These are phyloP conservation scores for Penicillium mononematosum DNA, from an alignment of 495 filamentous ascomycete species.

Conservation along the genomic window DNA sequence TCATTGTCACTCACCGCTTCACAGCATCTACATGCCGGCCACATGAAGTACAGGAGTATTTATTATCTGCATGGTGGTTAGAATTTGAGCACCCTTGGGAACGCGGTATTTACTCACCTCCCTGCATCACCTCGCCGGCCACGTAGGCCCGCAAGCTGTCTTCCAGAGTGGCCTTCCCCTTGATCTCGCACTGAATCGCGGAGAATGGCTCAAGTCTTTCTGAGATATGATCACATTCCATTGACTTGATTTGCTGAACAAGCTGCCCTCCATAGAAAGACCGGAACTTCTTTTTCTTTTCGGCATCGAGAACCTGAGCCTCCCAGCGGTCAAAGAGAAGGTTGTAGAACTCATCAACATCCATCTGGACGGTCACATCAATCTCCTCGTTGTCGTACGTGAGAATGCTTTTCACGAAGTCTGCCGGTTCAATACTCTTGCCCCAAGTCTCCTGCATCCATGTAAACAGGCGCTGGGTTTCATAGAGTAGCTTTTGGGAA, in stretches of 20 bases:
- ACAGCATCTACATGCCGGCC: slow-evolving; percentile 90
- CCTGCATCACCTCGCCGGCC: slow-evolving; percentile 95
- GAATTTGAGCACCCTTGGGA: neutral
- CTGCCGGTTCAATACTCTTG: slow-evolving; percentile 69
- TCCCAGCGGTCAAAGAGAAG: slow-evolving; percentile 90
- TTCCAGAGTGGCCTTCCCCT: slow-evolving; percentile 78
- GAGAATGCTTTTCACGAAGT: slow-evolving; percentile 70
- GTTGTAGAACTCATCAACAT: slow-evolving; percentile 97
- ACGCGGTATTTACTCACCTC: slow-evolving; percentile 52
- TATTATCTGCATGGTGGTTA: slow-evolving; percentile 66
- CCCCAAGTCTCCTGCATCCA: slow-evolving; percentile 79
- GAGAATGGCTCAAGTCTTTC: slow-evolving; percentile 88
- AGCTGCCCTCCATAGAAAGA: slow-evolving; percentile 89
- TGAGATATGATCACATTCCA: slow-evolving; percentile 91
- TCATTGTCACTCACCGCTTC: slow-evolving; percentile 59
- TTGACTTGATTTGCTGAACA: slow-evolving; percentile 92
- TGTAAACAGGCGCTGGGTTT: slow-evolving; percentile 79
- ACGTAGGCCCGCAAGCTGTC: slow-evolving; percentile 94
- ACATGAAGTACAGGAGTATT: slow-evolving; percentile 94
- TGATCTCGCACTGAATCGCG: slow-evolving; percentile 95
- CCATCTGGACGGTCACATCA: slow-evolving; percentile 89
- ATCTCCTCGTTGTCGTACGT: slow-evolving; percentile 85
- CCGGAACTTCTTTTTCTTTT: slow-evolving; percentile 72
- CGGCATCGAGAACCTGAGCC: slow-evolving; percentile 65
- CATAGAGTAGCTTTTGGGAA: slow-evolving; percentile 65